These are phyloP conservation scores for Pseudogymnoascus verrucosus DNA, from an alignment of 2,329 filamentous ascomycete species.

Conservation along the genomic window DNA sequence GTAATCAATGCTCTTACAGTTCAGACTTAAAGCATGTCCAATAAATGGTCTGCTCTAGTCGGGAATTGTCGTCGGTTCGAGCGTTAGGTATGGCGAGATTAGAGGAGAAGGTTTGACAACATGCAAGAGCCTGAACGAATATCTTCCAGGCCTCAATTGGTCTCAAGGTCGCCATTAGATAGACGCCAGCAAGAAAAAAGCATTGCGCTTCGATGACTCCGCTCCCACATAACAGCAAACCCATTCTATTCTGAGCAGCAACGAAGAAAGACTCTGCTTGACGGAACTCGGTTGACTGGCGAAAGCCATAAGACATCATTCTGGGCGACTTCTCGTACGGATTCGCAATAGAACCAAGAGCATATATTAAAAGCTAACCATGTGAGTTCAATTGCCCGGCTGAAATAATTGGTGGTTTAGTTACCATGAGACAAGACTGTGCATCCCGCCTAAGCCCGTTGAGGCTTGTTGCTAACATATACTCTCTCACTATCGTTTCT, in stretches of 20 bases:
- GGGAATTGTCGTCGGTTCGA: neutral
- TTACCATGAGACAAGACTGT: slow-evolving; percentile 14
- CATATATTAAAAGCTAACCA: slow-evolving; percentile 13
- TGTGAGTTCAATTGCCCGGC: neutral
- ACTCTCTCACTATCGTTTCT: slow-evolving; percentile 25
- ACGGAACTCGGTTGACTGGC: slow-evolving; percentile 33
- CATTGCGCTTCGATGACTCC: slow-evolving; percentile 43
- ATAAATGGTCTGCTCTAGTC: slow-evolving; percentile 37
- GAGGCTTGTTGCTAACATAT: slow-evolving; percentile 10
- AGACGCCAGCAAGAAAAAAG: slow-evolving; percentile 42
- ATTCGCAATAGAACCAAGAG: slow-evolving; percentile 13
- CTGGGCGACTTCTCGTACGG: neutral
- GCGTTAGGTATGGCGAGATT: neutral
- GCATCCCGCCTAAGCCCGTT: slow-evolving; percentile 18
- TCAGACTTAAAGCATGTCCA: slow-evolving; percentile 51
- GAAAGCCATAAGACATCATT: neutral
- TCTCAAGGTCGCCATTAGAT: slow-evolving; percentile 40
- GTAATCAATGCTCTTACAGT: slow-evolving; percentile 28
- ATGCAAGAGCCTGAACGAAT: slow-evolving; percentile 43
- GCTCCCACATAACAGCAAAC: slow-evolving; percentile 32
- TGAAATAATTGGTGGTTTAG: neutral
- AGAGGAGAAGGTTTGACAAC: slow-evolving; percentile 34
- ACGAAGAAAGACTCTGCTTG: slow-evolving; percentile 35
- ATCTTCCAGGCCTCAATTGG: slow-evolving; percentile 43
- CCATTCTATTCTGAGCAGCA: slow-evolving; percentile 43